Base-by-base conservation (phyloP, 2,329 filamentous ascomycete genomes). In the Septoria linicola region DNA sequence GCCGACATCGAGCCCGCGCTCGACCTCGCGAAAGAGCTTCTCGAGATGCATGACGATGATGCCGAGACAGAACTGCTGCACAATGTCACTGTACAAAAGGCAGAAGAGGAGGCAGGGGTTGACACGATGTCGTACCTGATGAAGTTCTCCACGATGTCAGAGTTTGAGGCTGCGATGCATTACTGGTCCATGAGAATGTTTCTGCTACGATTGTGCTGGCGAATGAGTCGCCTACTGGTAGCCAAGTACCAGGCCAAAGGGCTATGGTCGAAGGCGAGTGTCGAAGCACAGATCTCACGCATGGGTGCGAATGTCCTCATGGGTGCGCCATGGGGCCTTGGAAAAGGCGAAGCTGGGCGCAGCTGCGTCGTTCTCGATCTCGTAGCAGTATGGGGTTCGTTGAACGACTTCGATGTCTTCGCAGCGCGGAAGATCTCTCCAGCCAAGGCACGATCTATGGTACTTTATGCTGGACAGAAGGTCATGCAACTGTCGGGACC, bases 261-360 rank as follows among this genome's bases (percentile, higher is more conserved):
- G 5, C 42, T 57, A 7, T 32, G 32, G 14, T 17, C 44, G 3
- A 57, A 57, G 13, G 8, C 32, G 30, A 25, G 30, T 7, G 21
- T 57, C 16, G 47, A 54, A 23, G 16, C 50, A 6, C 41, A 37
- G 11, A 52, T 54, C 14, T 51, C 54, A 4, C 43, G 54, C 13
- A 54, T 57, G 54, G 39, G 47, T 2, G 42, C 54, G 14, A 57
- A 52, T 11, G 40, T 57, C n/a, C 43, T 57, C 44, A 57, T 57
- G 54, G 50, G 46, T 3, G 43, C 41, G 4, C 50, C 49, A 8
- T 57, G 50, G 50, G 54, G 46, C 3, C 21, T 51, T 11, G 21
- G 23, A n/a, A 53, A 51, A 36, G 54, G 51, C 25, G 54, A 57
- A 37, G 48, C 51, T 1, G 54, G 51, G 16, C 34, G 49, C 6